Percentiles rank a stretch among this genome's conserved stretches.
These are phyloP conservation scores for Avena insularis DNA, from an alignment of 176 grass and related monocot genomes.

Conservation along the genomic window DNA sequence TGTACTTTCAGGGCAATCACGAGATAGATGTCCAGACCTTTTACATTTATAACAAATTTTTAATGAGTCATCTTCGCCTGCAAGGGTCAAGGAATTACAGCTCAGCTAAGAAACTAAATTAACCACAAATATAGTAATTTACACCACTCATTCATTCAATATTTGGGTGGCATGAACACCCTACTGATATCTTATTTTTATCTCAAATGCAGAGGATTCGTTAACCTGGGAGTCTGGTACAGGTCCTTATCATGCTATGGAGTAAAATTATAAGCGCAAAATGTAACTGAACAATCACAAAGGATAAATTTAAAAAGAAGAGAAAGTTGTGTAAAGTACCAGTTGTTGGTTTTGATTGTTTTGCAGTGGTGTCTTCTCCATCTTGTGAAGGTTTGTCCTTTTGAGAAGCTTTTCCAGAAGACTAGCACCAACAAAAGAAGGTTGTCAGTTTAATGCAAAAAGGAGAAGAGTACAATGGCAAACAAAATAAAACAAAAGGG, in stretches of 20 bases:
- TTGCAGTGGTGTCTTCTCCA: conserved; percentile 39
- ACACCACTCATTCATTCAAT: conserved; percentile 15
- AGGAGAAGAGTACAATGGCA: conserved; percentile 5
- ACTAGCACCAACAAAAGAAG: conserved; percentile 54
- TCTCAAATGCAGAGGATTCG: conserved; percentile 21
- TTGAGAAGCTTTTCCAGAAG: conserved; percentile 76
- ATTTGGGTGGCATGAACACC: background rate
- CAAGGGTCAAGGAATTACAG: conserved; percentile 7
- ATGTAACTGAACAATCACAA: background rate
- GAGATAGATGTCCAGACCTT: conserved; percentile 86
- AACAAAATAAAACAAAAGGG: conserved; percentile 31
- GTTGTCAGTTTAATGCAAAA: conserved; percentile 36
- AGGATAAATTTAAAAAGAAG: conserved; percentile 32
- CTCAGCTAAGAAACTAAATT: background rate
- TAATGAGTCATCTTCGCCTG: conserved; percentile 70
- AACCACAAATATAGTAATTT: background rate
- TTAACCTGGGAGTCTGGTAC: background rate
- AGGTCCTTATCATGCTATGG: background rate
- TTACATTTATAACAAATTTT: conserved; percentile 99
- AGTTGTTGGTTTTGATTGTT: conserved; percentile 52
- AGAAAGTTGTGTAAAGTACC: conserved; percentile 51
- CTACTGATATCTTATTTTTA: background rate
- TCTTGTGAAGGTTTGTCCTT: conserved; percentile 77
- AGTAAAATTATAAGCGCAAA: background rate
- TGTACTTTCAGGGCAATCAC: conserved; percentile 83